Percentiles rank a stretch among this genome's conserved stretches.
These are phyloP conservation scores for Lactarius akahatsu DNA, from an alignment of 768 basidiomycete species.

Conservation along the genomic window DNA sequence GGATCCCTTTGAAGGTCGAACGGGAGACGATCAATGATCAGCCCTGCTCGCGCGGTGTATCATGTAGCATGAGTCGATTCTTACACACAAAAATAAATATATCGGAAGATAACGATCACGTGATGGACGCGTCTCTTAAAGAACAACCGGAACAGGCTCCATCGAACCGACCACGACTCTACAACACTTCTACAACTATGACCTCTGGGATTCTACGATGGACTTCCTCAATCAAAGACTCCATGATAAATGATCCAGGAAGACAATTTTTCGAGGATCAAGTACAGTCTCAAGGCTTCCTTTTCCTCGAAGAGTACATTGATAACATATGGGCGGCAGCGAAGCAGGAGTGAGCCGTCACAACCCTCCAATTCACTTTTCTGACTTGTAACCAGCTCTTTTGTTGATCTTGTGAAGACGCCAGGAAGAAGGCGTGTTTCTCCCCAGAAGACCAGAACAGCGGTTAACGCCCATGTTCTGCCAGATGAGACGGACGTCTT, in stretches of 20 bases:
- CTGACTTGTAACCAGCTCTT: slow-evolving; percentile 45
- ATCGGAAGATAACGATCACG: slow-evolving; percentile 18
- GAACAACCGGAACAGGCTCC: background rate
- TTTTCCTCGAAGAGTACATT: slow-evolving; percentile 77
- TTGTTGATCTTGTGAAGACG: slow-evolving; percentile 82
- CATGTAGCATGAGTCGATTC: background rate
- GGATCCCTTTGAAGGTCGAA: background rate
- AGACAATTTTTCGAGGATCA: slow-evolving; percentile 70
- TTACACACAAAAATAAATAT: background rate
- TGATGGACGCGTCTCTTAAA: slow-evolving; percentile 15
- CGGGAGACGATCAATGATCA: background rate
- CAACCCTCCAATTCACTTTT: background rate
- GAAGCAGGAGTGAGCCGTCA: slow-evolving; percentile 54
- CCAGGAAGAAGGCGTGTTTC: slow-evolving; percentile 69
- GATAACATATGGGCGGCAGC: slow-evolving; percentile 66
- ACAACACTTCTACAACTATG: slow-evolving; percentile 7
- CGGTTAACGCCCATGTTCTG: slow-evolving; percentile 43
- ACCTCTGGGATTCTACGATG: slow-evolving; percentile 59
- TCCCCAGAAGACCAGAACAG: slow-evolving; percentile 50
- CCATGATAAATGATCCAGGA: slow-evolving; percentile 72
- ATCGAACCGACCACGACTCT: background rate
- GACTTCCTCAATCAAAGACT: slow-evolving; percentile 63
- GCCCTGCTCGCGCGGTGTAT: background rate
- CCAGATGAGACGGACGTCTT: slow-evolving; percentile 59
- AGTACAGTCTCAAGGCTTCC: slow-evolving; percentile 71